Evolutionary conservation across 441 rosid genomes (phyloP).

Genomic region (Populus tomentosa): DNA sequence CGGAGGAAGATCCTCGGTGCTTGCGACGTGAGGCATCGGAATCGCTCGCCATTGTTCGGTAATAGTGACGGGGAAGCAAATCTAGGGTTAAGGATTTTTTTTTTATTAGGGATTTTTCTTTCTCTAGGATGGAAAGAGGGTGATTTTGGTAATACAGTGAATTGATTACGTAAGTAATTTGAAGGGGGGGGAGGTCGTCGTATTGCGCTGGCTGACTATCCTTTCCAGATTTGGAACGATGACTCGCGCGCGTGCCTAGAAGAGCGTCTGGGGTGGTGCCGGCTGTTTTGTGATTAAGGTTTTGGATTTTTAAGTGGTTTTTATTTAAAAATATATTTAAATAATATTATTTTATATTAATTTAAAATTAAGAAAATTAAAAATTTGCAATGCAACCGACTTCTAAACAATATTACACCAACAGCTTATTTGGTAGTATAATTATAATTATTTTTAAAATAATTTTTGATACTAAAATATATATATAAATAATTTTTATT

Average conservation of each 20-base stretch:
- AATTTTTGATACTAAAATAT: too few relatives aligned
- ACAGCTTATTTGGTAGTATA: too few relatives aligned
- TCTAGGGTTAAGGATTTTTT: constrained; percentile 51
- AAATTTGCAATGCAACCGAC: too few relatives aligned
- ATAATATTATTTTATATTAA: too few relatives aligned
- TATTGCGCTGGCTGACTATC: background rate
- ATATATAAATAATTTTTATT: too few relatives aligned
- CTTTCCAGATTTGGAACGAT: background rate
- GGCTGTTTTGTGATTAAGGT: background rate
- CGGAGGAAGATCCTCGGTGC: constrained; percentile 57
- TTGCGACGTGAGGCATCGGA: constrained; percentile 63
- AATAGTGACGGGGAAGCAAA: constrained; percentile 10
- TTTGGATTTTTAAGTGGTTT: too few relatives aligned
- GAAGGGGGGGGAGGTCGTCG: background rate
- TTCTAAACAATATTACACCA: too few relatives aligned
- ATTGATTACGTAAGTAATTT: background rate
- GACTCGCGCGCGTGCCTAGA: background rate
- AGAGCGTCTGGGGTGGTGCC: background rate
- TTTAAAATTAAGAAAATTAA: too few relatives aligned
- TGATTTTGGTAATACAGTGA: background rate
- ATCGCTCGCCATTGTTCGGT: constrained; percentile 56
- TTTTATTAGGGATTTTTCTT: too few relatives aligned
- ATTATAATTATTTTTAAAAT: too few relatives aligned
- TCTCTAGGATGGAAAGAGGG: background rate
- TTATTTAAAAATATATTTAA: too few relatives aligned